Conservation (phyloP, 2,329 filamentous ascomycete species). For the Sporothrix dimorphospora region DNA sequence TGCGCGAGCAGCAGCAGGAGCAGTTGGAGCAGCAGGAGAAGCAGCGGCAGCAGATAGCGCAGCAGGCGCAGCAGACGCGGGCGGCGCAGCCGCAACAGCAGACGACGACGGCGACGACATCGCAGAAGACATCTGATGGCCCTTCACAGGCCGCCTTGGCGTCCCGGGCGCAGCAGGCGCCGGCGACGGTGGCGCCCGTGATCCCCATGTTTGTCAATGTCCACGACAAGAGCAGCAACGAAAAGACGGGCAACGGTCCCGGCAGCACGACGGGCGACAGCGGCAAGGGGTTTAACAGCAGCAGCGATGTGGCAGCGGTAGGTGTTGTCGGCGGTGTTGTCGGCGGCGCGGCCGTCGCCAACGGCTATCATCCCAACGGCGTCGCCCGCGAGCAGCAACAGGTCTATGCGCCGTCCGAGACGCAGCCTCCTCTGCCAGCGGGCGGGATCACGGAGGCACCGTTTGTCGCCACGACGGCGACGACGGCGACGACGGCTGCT, state of each 20-base stretch:
- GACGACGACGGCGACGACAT: no score
- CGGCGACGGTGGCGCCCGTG: background rate
- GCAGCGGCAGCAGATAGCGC: background rate
- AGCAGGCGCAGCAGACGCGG: background rate
- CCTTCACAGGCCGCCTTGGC: background rate
- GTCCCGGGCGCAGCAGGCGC: background rate
- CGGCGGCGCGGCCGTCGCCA: background rate
- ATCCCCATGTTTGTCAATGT: conserved; percentile 26
- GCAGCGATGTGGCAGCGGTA: background rate
- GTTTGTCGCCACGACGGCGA: background rate
- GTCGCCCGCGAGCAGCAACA: conserved; percentile 9
- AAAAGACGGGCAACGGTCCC: background rate
- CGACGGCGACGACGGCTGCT: background rate
- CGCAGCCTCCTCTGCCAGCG: background rate
- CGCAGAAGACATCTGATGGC: background rate
- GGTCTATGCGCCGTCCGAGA: background rate
- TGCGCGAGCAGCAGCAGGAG: background rate
- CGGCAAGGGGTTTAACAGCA: conserved; percentile 4
- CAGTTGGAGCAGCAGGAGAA: conserved; percentile 7
- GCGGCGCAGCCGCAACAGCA: background rate
- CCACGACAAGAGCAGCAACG: background rate
- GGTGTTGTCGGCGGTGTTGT: background rate
- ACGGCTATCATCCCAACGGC: background rate
- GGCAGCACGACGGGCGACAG: conserved; percentile 2
- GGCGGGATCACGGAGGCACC: background rate